Evolutionary conservation across 257 asterid genomes (phyloP), one percentile per base, ranked within the genome.

Genomic region (Solanum pennellii): DNA sequence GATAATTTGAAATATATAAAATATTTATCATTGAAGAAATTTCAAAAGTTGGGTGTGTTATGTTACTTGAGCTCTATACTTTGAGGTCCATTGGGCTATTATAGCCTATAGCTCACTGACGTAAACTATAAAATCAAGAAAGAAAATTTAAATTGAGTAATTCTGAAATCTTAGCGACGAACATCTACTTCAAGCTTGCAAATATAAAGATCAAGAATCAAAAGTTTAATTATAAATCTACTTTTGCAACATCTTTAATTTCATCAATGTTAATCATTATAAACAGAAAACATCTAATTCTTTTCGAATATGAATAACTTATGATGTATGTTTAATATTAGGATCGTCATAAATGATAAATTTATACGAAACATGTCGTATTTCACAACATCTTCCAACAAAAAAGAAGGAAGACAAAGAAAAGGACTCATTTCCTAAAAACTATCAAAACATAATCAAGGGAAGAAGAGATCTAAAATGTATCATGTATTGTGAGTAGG

Each of bases 1-100:
- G 0, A 52, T 9, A 16, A 52, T 0, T 16, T 0, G 7, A 52
- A 52, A 16, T 6, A 16, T 16, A 6, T 37, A 0, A 37, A 37
- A 37, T 7, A 7, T 7, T 37, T 37, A 7, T 7, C 0, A 37
- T 7, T 7, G 1, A 6, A 37, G 9, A 37, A 37, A 37, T 1
- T 0, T 1, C 9, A 7, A 37, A 37, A 37, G 9, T 37, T 37
- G 1, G 41, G 2, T 37, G 9, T 7, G 7, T 7, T 1, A 56
- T 18, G 18, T 56, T 56, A 56, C 65, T 18, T 56, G 65, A 56
- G n/a, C 4, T 56, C 65, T 18, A 56, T 56, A 56, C 62, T 52
- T 18, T 1, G 10, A 18, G 10, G 4, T 2, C 4, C 62, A 16
- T 52, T 52, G 1, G 62, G 62, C 62, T 2, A 52, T 15, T 33